Evolutionary conservation across 2,329 filamentous ascomycete genomes (phyloP), one percentile per base, ranked within the genome.

Genomic region (Neopestalotiopsis sp.): DNA sequence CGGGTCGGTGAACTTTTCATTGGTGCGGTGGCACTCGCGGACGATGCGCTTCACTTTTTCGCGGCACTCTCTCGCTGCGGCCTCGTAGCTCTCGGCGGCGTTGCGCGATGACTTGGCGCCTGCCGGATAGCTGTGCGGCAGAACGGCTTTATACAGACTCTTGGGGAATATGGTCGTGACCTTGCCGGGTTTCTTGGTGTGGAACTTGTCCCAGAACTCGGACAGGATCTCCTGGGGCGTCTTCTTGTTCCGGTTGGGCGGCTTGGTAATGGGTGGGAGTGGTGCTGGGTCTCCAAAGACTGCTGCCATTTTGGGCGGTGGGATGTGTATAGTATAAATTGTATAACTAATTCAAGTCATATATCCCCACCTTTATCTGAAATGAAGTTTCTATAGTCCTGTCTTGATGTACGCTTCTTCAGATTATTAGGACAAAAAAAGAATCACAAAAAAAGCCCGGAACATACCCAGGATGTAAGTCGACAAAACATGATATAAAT

Each of bases 121-220:
- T 4, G 73, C 72, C 2, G 73, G 73, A 14, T 75, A 69, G 13
- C 70, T 67, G 13, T 72, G 71, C 0, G 77, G 77, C 1, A 79
- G 73, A 14, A 81, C 75, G 30, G 75, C 75, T 52, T 74, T 71
- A 69, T 84, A 84, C 4, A 84, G 77, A 28, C 75, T 76, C 4
- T 80, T 80, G 1, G 83, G 82, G 67, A 84, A 83, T 73, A 84
- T 79, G 61, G 82, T 82, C 1, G 83, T 84, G 34, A 84, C 78
- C 69, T 82, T 83, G 42, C 82, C 82, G 1, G 81, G 80, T 42
- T 77, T 75, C 63, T 79, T 81, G 63, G 79, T 74, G 71, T 83
- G 81, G 73, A 82, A 84, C 69, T 76, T 78, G 65, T 76, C 75
- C 82, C 82, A 84, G 72, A 84, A 84, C 38, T 80, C 79, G 45